These are phyloP conservation scores for Tricholoma matsutake DNA, from an alignment of 768 basidiomycete species.

Conservation along the genomic window DNA sequence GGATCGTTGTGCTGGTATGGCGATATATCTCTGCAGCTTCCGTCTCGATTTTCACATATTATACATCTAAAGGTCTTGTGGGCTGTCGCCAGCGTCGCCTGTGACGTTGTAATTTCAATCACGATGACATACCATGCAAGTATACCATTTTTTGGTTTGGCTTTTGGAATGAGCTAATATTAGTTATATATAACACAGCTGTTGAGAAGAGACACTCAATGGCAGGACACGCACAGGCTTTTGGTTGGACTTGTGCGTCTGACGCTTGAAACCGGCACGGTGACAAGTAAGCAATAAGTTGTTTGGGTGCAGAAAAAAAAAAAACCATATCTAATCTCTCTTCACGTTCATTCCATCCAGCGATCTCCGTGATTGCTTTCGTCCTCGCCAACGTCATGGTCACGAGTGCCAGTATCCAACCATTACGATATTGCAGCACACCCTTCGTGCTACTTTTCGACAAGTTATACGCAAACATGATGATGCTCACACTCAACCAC, in stretches of 20 bases:
- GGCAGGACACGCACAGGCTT: slow-evolving; percentile 23
- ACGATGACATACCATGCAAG: slow-evolving; percentile 31
- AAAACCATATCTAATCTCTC: no score
- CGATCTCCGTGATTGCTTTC: neutral
- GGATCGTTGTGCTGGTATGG: neutral
- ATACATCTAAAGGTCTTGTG: neutral
- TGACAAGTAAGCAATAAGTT: slow-evolving; percentile 21
- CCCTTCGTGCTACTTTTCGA: slow-evolving; percentile 22
- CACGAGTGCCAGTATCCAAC: slow-evolving; percentile 17
- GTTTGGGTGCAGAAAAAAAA: neutral
- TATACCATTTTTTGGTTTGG: neutral
- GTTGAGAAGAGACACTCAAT: slow-evolving; percentile 26
- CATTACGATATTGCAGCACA: neutral
- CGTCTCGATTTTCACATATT: neutral
- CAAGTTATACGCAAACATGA: slow-evolving; percentile 30
- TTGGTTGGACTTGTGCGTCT: slow-evolving; percentile 27
- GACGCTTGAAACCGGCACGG: slow-evolving; percentile 28
- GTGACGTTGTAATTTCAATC: slow-evolving; percentile 30
- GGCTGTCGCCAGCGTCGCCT: slow-evolving; percentile 20
- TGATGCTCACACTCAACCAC: slow-evolving; percentile 28
- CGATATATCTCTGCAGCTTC: neutral
- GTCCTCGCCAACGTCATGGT: neutral
- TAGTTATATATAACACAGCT: slow-evolving; percentile 14
- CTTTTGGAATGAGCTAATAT: neutral
- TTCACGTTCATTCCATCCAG: no score